Percentiles rank a stretch among this genome's conserved stretches.
These are phyloP conservation scores for Penicillium sp. DNA, from an alignment of 2,329 filamentous ascomycete genomes.

Conservation along the genomic window DNA sequence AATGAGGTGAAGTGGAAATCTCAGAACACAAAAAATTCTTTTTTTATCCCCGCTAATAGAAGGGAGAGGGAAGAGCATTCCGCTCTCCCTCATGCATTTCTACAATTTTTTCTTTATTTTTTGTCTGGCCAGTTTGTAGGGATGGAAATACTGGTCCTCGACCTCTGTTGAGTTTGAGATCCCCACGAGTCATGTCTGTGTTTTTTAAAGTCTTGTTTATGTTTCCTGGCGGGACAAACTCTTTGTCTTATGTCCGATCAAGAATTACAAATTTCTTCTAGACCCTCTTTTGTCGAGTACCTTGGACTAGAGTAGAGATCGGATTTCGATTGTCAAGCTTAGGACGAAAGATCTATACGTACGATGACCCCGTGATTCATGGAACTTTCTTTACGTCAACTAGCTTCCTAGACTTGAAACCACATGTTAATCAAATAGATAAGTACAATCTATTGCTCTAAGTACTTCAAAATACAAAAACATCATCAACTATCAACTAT, in stretches of 20 bases:
- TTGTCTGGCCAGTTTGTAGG: slow-evolving; percentile 22
- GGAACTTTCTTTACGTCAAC: background rate
- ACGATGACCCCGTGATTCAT: too few species aligned
- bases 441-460: background rate
- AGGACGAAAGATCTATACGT: too few species aligned
- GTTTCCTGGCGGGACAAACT: slow-evolving; percentile 18
- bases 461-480: background rate
- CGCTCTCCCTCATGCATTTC: slow-evolving; percentile 16
- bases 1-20: slow-evolving; percentile 21
- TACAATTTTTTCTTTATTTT: slow-evolving; percentile 14
- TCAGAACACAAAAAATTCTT: slow-evolving; percentile 19
- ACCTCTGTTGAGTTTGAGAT: slow-evolving; percentile 22
- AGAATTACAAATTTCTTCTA: slow-evolving; percentile 17
- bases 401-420: background rate
- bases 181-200: slow-evolving; percentile 30
- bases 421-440: background rate
- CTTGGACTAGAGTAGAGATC: too few species aligned
- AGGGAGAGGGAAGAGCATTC: slow-evolving; percentile 16
- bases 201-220: slow-evolving; percentile 21
- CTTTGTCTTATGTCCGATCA: slow-evolving; percentile 15
- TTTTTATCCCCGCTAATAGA: slow-evolving; percentile 25
- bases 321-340: too few species aligned
- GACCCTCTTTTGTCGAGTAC: background rate
- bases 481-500: background rate
- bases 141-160: slow-evolving; percentile 20